Evolutionary conservation across 345 rosid genomes (phyloP).

Genomic region (Eucalyptus sideroxylon): DNA sequence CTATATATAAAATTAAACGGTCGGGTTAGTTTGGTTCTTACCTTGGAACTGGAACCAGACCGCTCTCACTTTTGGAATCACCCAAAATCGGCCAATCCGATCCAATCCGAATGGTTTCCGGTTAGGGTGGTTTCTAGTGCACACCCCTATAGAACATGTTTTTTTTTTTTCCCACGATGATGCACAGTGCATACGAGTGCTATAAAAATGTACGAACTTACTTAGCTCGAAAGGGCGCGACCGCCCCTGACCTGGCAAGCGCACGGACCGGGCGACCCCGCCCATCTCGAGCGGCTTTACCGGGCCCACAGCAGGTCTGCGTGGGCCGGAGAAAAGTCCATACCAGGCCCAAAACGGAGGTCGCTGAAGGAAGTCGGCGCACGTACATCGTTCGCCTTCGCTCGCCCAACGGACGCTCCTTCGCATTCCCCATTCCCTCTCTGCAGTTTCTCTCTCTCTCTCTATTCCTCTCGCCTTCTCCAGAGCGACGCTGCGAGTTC

Average conservation of each 20-base stretch:
- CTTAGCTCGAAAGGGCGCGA: not conserved
- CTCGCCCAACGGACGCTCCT: not conserved
- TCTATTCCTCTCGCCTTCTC: not conserved
- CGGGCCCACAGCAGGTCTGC: not conserved
- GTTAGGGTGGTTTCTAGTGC: too few species aligned
- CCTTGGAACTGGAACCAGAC: accelerated
- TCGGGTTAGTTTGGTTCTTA: accelerated
- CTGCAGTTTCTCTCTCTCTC: not conserved
- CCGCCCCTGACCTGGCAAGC: not conserved
- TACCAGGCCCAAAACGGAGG: not conserved
- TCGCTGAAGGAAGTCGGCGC: not conserved
- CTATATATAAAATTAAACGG: too few species aligned
- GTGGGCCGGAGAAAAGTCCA: not conserved
- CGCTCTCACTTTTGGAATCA: too few species aligned
- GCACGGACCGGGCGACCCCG: not conserved
- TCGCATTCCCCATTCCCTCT: not conserved
- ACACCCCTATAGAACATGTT: too few species aligned
- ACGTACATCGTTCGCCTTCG: not conserved
- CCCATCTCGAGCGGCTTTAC: not conserved
- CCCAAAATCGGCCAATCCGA: too few species aligned
- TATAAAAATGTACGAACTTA: not conserved
- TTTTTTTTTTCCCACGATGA: too few species aligned
- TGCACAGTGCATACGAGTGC: too few species aligned
- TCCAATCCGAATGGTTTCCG: accelerated
- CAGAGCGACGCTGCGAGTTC: not conserved